Conservation (phyloP, 1,139 yeast genomes). For the Diutina mesorugosa region DNA sequence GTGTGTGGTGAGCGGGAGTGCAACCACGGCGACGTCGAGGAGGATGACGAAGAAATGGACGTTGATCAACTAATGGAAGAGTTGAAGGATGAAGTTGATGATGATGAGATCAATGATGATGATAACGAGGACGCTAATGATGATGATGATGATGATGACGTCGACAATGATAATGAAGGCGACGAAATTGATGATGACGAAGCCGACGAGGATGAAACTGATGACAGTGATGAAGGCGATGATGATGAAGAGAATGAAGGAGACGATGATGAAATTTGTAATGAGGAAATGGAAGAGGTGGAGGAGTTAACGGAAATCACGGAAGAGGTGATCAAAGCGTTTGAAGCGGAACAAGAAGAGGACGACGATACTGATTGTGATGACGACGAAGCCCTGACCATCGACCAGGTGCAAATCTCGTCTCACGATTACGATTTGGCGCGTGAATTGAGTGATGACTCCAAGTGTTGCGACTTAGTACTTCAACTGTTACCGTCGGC, state of each 20-base stretch:
- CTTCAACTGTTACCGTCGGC: slow-evolving; percentile 24
- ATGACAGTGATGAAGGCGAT: not conserved
- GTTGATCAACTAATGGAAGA: slow-evolving; percentile 2
- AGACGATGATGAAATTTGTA: not conserved
- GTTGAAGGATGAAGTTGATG: slow-evolving; percentile 4
- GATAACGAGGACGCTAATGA: slow-evolving; percentile 4
- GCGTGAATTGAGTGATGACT: slow-evolving; percentile 19
- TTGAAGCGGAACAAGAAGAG: slow-evolving; percentile 14
- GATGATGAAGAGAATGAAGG: not conserved
- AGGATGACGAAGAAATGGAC: not conserved
- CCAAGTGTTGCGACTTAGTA: slow-evolving; percentile 46
- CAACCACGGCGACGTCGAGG: slow-evolving; percentile 20
- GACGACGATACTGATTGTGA: not conserved
- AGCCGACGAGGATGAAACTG: not conserved
- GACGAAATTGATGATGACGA: not conserved
- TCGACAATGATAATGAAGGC: not conserved
- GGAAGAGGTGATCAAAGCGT: slow-evolving; percentile 19
- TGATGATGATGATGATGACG: slow-evolving; percentile 1
- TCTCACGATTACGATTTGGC: slow-evolving; percentile 12
- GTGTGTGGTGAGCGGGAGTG: slow-evolving; percentile 18
- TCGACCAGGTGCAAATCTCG: slow-evolving; percentile 2
- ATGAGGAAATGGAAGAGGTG: slow-evolving; percentile 7
- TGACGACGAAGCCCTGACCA: not conserved
- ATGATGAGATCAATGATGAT: slow-evolving; percentile 8
- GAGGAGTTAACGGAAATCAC: slow-evolving; percentile 18